Percentiles rank a stretch among this genome's conserved stretches.
Evolutionary conservation across 2,329 filamentous ascomycete genomes (phyloP).

Genomic region (Microcyclosporella mali): DNA sequence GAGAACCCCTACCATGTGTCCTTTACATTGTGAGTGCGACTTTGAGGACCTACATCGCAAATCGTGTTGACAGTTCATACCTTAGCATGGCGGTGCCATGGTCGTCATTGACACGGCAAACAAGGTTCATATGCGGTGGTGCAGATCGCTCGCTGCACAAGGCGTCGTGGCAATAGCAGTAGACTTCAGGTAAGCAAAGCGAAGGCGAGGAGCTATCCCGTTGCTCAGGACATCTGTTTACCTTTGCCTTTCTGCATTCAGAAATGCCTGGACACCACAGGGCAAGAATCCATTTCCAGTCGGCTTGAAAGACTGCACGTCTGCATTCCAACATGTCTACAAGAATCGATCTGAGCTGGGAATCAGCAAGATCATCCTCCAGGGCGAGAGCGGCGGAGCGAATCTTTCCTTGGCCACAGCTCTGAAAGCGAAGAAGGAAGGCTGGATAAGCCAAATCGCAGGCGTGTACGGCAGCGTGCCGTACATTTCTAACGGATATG

Average conservation of each 20-base stretch:
- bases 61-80: too few relatives aligned
- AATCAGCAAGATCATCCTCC: conserved; percentile 25
- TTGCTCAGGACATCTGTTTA: too few relatives aligned
- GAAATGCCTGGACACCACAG: conserved; percentile 21
- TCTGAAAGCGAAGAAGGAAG: conserved; percentile 26
- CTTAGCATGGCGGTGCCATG: conserved; percentile 25
- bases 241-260: conserved; percentile 20
- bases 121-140: conserved; percentile 25
- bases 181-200: conserved; percentile 31
- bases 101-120: conserved; percentile 16
- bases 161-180: conserved; percentile 22
- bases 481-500: conserved; percentile 22
- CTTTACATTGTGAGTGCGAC: conserved; percentile 13
- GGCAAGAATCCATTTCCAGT: conserved; percentile 26
- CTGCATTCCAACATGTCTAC: conserved; percentile 22
- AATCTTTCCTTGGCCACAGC: conserved; percentile 26
- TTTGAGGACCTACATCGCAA: too few relatives aligned
- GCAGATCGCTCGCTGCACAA: conserved; percentile 19
- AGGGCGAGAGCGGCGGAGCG: conserved; percentile 30
- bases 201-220: too few relatives aligned
- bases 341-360: conserved; percentile 19
- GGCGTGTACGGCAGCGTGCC: conserved; percentile 26
- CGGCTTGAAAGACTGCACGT: conserved; percentile 28
- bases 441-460: conserved; percentile 23
- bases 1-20: conserved; percentile 13